Evolutionary conservation across 164 flowering plant genomes (phyloP).

Genomic region (Sextonia rubra): DNA sequence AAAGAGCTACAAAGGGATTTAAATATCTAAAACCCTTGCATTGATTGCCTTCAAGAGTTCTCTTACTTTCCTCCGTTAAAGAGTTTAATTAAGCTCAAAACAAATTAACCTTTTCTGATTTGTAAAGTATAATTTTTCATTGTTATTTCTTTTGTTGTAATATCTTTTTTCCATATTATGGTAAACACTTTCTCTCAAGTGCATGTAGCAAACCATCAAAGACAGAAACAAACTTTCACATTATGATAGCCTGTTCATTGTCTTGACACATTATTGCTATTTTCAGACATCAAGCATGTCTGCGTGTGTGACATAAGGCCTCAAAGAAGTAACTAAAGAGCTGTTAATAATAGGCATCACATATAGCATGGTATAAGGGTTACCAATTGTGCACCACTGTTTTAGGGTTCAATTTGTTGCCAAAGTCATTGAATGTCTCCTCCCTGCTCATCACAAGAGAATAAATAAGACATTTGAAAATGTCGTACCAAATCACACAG

Average conservation of each 20-base stretch:
- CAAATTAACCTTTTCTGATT: too few species aligned
- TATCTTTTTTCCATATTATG: too few species aligned
- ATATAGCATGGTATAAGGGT: neutral
- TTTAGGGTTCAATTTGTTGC: constrained; percentile 55
- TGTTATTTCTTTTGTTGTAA: too few species aligned
- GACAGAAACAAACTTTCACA: neutral
- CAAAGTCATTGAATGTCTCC: constrained; percentile 84
- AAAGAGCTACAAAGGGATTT: neutral
- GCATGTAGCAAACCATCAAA: neutral
- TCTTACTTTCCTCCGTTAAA: too few species aligned
- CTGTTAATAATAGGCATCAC: neutral
- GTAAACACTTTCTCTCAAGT: too few species aligned
- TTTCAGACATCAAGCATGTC: neutral
- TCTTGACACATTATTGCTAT: neutral
- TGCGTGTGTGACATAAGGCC: neutral
- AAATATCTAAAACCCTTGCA: too few species aligned
- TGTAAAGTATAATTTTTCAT: too few species aligned
- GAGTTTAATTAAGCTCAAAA: too few species aligned
- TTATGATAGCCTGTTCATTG: neutral
- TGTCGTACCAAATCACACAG: too few species aligned
- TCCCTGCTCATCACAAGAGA: constrained; percentile 49
- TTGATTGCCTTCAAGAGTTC: too few species aligned
- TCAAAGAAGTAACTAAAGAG: neutral
- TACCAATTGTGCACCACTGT: constrained; percentile 92
- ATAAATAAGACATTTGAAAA: constrained; percentile 7